These are phyloP conservation scores for Sugiyamaella boreocaroliniensis DNA, from an alignment of 805 yeast genomes.

Conservation along the genomic window DNA sequence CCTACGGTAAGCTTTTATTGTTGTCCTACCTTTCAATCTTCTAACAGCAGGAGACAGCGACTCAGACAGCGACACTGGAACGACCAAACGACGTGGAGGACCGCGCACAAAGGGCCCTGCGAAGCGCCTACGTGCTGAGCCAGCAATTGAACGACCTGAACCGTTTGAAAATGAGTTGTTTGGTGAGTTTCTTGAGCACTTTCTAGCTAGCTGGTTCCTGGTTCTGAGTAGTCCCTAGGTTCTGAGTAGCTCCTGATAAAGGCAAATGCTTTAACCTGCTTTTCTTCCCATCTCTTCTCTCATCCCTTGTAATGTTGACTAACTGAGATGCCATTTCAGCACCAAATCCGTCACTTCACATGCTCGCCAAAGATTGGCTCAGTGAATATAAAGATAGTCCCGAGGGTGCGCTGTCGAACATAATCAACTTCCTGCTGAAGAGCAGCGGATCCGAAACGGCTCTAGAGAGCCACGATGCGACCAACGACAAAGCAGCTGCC, in stretches of 20 bases:
- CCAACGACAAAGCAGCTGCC: conserved; percentile 58
- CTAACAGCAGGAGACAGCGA: background rate
- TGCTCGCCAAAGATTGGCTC: conserved; percentile 52
- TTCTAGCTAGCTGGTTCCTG: too few relatives aligned
- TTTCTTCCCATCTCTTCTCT: too few relatives aligned
- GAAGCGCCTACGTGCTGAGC: background rate
- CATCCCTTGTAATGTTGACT: background rate
- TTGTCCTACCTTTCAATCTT: background rate
- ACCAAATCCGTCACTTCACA: conserved; percentile 43
- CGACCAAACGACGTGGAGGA: background rate
- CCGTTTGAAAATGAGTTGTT: conserved; percentile 12
- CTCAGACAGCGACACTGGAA: background rate
- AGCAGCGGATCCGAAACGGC: conserved; percentile 64
- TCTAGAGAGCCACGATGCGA: conserved; percentile 70
- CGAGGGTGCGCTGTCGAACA: conserved; percentile 47
- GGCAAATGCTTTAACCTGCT: too few relatives aligned
- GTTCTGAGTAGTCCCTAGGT: too few relatives aligned
- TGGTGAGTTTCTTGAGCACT: conserved; percentile 5
- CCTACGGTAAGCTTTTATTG: background rate
- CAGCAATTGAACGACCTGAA: background rate
- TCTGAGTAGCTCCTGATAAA: too few relatives aligned
- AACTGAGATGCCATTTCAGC: conserved; percentile 42
- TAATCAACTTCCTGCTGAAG: conserved; percentile 63
- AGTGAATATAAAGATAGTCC: conserved; percentile 42
- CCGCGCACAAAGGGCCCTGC: background rate